A percentile compares a stretch with the other conserved stretches of the same genome.
These are phyloP conservation scores for Pseudocercospora pini-densiflorae DNA, from an alignment of 2,329 filamentous ascomycete genomes.

Conservation along the genomic window DNA sequence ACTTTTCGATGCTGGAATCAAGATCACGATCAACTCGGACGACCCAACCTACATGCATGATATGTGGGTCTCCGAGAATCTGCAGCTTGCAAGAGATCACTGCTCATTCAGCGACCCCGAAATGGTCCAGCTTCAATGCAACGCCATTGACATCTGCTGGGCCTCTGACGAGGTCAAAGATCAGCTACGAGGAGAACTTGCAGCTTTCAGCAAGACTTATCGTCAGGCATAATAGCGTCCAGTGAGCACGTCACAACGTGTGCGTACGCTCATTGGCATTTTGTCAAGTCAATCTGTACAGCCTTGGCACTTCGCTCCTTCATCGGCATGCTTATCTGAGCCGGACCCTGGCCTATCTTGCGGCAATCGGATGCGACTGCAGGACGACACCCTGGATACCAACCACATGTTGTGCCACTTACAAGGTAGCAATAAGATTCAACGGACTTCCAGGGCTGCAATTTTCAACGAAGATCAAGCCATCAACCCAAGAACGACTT, in stretches of 20 bases:
- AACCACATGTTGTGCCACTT: neutral
- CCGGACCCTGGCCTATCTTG: constrained; percentile 7
- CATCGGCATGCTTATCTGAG: constrained; percentile 4
- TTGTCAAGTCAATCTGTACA: neutral
- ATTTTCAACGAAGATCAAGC: neutral
- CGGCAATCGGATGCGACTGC: neutral
- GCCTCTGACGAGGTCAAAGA: constrained; percentile 47
- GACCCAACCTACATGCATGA: constrained; percentile 58
- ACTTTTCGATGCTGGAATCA: constrained; percentile 52
- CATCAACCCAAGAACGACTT: neutral
- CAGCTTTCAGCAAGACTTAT: neutral
- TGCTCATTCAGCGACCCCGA: constrained; percentile 48
- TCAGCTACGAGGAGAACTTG: constrained; percentile 15
- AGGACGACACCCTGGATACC: neutral
- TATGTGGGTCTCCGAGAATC: constrained; percentile 55
- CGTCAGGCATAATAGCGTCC: no score
- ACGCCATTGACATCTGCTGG: constrained; percentile 56
- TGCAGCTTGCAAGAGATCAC: constrained; percentile 50
- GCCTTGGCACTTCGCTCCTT: neutral
- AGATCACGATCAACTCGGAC: constrained; percentile 54
- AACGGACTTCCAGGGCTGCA: neutral
- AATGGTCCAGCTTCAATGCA: constrained; percentile 48
- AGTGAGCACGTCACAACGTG: no score
- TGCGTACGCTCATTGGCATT: no score
- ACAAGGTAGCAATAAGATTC: neutral